Base-by-base conservation (phyloP, 257 asterid genomes). In the Solanum tarapatanum region DNA sequence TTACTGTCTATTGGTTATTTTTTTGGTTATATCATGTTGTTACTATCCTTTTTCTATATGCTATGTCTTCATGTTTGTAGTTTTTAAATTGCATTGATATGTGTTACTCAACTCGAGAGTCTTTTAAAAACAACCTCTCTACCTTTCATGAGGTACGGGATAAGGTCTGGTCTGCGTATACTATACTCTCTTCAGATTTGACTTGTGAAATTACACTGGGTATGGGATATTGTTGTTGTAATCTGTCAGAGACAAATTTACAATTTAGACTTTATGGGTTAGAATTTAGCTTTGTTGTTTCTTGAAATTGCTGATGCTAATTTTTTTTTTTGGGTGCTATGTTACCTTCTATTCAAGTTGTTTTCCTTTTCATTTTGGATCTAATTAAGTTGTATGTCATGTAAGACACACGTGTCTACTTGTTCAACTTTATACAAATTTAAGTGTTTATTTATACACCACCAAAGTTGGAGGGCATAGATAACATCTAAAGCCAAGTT, bases 321-420 rank as follows among this genome's bases (percentile, higher is more conserved):
- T 69, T 9, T 4, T 66, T 7, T 12, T 26, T 26, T 32, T 32
- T 68, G 74, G 76, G 12, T 69, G n/a, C 12, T 69, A 7, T 69
- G 23, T 69, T 14, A 30, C 76, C 76, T 30, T 30, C 23, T 69
- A 6, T 68, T 68, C 9, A 26, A 68, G 5, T 26, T 12, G 35
- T 69, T 69, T 69, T 30, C 76, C n/a, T 69, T 69, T 69, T 1
- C 39, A 37, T 37, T 7, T 14, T 7, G 76, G 12, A 30, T 69
- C n/a, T 13, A 30, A 66, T 14, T 14, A 28, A 69, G n/a, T 66
- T 66, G 73, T 64, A 66, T 66, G 35, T 55, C 64, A 55, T 0
- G n/a, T 55, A 55, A 17, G 66, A 58, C 0, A 7, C 0, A 2
- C 0, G 11, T 64, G n/a, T 8, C 0, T 58, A 58, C 5, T 55